Evolutionary conservation across 176 grass and related monocot species (phyloP).

Genomic region (Oryza australiensis): DNA sequence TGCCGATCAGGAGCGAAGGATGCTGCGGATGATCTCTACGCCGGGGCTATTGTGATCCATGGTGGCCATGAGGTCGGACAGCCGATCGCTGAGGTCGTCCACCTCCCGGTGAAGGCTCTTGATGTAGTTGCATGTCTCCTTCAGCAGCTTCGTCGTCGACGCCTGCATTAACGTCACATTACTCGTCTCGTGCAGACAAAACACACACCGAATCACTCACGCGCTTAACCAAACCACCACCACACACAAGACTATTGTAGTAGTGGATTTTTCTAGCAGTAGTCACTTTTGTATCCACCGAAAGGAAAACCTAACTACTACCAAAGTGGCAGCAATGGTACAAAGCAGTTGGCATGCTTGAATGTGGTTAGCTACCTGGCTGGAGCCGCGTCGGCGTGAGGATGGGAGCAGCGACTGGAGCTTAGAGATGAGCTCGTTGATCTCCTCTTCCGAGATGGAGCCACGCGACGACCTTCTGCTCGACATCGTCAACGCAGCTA

Average conservation of each 20-base stretch:
- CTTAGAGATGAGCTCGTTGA: slow-evolving; percentile 89
- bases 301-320: not conserved
- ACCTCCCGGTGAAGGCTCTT: slow-evolving; percentile 93
- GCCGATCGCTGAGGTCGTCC: slow-evolving; percentile 88
- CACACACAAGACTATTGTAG: not conserved
- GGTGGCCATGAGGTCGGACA: slow-evolving; percentile 73
- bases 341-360: not conserved
- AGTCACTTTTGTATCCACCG: not conserved
- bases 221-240: not conserved
- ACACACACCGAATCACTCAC: not conserved
- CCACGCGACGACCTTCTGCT: slow-evolving; percentile 66
- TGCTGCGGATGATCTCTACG: slow-evolving; percentile 87
- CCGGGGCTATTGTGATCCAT: slow-evolving; percentile 80
- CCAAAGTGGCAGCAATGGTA: not conserved
- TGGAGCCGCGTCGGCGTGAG: slow-evolving; percentile 60
- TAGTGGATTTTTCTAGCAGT: not conserved
- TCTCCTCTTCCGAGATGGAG: slow-evolving; percentile 76
- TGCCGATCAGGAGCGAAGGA: slow-evolving; percentile 66
- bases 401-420: slow-evolving; percentile 81
- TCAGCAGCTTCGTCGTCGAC: slow-evolving; percentile 82
- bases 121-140: slow-evolving; percentile 97
- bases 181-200: not conserved
- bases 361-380: slow-evolving; percentile 44
- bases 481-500: slow-evolving; percentile 53
- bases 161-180: slow-evolving; percentile 44